Evolutionary conservation across 352 stramenopile genomes (phyloP), one percentile per base, ranked within the genome.

Genomic region (Phytophthora cactorum): DNA sequence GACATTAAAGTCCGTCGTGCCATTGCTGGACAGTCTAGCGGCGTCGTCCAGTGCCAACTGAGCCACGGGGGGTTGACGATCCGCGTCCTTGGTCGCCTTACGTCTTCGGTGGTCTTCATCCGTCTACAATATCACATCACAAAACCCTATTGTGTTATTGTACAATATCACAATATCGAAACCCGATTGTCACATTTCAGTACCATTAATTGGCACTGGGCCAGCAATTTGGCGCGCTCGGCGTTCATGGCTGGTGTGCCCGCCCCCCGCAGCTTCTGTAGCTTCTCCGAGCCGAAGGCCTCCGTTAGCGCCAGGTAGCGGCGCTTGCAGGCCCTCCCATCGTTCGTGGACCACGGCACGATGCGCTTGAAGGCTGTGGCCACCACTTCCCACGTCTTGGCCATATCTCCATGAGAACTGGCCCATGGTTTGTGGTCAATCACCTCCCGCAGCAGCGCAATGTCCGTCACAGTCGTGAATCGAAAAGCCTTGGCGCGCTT

Each of bases 401-500:
- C 66, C 54, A 63, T 66, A 38, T 74, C 66, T 2, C 66, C 66
- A 25, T 74, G 66, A 0, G 66, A 65, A 47, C 61, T 51, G 17
- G 66, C 47, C 66, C 66, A 74, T 1, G 66, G 66, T n/a, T 59
- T 70, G 61, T 68, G 60, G 55, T 54, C 50, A 11, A 70, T 25
- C 43, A 70, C 66, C 43, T 74, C 60, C 11, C 61, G 66, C 17
- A 74, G 50, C 27, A 74, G 27, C 28, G 58, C 55, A n/a, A 70
- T 67, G 51, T 74, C 67, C 28, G 67, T 70, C n/a, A 55, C 67
- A 15, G 67, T 67, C 34, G 63, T 69, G 28, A 74, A 74, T 39
- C 66, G 66, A 43, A 74, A 74, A 15, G 66, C 60, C 28, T 74
- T 74, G 41, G 59, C 52, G 22, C 61, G 66, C 44, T 74, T 74